Conservation (phyloP, 371 early-diverging fungal genomes). For the Rhizopus microsporus region DNA sequence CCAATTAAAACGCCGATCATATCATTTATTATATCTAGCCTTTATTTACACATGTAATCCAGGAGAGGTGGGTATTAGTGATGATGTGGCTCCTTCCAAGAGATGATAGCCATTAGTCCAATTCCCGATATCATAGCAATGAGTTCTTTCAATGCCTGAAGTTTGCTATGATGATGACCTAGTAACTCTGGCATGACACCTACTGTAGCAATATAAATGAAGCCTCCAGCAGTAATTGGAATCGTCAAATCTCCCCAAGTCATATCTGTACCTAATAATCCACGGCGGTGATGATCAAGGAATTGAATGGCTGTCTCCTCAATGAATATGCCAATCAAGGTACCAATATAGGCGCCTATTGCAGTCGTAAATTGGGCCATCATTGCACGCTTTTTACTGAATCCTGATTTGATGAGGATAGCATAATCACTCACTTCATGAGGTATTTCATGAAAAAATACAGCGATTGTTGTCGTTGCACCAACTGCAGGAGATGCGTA, state of each 20-base stretch:
- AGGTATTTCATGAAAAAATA: constrained; percentile 94
- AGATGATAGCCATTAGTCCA: constrained; percentile 59
- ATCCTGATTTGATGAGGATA: constrained; percentile 84
- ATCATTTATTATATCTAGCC: not conserved
- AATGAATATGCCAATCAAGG: constrained; percentile 77
- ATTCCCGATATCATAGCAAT: constrained; percentile 62
- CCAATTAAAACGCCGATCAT: constrained; percentile 4
- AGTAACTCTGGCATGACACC: constrained; percentile 85
- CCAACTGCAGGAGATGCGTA: constrained; percentile 83
- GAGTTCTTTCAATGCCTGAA: constrained; percentile 58
- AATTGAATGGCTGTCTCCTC: constrained; percentile 54
- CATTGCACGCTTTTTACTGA: constrained; percentile 73
- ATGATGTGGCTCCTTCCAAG: constrained; percentile 49
- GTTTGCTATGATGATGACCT: not conserved
- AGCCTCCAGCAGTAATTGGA: constrained; percentile 89
- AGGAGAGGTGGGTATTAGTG: constrained; percentile 2
- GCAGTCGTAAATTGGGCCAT: constrained; percentile 86
- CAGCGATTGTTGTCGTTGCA: constrained; percentile 84
- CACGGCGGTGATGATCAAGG: constrained; percentile 1
- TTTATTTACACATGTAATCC: not conserved
- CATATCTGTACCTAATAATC: constrained; percentile 53
- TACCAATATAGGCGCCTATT: constrained; percentile 80
- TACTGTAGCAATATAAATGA: constrained; percentile 87
- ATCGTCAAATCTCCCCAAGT: constrained; percentile 72
- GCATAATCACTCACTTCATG: constrained; percentile 94